Percentiles rank a stretch among this genome's conserved stretches.
Conservation (phyloP, 2,329 filamentous ascomycete genomes). For the Cyphellophora europaea region DNA sequence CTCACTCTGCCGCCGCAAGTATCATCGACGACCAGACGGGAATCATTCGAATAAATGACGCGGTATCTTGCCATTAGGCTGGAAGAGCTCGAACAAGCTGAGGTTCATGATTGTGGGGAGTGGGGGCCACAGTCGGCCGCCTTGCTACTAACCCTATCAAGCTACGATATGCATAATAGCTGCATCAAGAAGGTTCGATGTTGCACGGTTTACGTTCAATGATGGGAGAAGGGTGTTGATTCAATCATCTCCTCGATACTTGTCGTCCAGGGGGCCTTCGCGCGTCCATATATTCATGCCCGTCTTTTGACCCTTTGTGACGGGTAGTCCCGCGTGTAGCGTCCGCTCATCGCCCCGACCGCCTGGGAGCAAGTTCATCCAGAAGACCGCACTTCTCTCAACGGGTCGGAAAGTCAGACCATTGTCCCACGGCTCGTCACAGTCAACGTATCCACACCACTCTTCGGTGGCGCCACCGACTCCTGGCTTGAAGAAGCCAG, state of each 20-base stretch:
- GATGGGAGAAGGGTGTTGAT: too few relatives aligned
- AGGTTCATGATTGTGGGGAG: too few relatives aligned
- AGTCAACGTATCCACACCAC: constrained; percentile 53
- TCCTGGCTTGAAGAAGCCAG: neutral
- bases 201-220: too few relatives aligned
- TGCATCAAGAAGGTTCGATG: too few relatives aligned
- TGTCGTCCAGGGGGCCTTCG: neutral
- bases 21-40: too few relatives aligned
- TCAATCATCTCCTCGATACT: constrained; percentile 1
- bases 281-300: constrained; percentile 52
- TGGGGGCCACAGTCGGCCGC: too few relatives aligned
- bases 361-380: constrained; percentile 46
- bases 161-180: too few relatives aligned
- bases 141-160: too few relatives aligned
- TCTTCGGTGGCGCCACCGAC: constrained; percentile 7
- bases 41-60: too few relatives aligned
- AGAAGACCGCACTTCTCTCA: constrained; percentile 51
- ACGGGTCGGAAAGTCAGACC: constrained; percentile 51
- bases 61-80: too few relatives aligned
- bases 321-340: constrained; percentile 53
- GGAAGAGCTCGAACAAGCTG: too few relatives aligned
- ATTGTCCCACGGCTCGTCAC: constrained; percentile 25
- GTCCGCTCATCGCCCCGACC: constrained; percentile 45
- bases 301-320: constrained; percentile 46
- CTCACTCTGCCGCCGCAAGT: too few relatives aligned